A percentile compares a stretch with the other conserved stretches of the same genome.
phyloP scores from a whole-genome alignment of 176 grass and related monocot genomes.

The Urochloa ruziziensis region DNA sequence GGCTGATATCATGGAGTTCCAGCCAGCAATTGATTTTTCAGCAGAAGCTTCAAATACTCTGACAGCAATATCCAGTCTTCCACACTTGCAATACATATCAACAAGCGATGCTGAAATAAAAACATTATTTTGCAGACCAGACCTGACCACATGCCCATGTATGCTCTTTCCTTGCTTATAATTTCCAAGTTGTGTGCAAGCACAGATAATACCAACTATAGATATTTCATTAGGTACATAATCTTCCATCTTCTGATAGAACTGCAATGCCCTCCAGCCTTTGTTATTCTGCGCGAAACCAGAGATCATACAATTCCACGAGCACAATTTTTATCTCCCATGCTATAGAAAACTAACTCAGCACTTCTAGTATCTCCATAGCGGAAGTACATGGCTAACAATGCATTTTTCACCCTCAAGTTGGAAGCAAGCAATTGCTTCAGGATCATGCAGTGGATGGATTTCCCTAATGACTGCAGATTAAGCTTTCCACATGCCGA shows the following conservation, averaged over 20 bases:
- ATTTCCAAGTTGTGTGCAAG: conserved; percentile 62
- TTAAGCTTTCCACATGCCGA: conserved; percentile 70
- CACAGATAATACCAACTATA: conserved; percentile 55
- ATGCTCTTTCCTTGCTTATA: conserved; percentile 63
- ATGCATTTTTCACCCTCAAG: conserved; percentile 64
- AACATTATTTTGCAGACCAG: conserved; percentile 52
- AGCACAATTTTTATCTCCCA: conserved; percentile 62
- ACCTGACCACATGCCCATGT: conserved; percentile 60
- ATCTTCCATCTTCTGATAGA: conserved; percentile 58
- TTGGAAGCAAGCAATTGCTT: conserved; percentile 51
- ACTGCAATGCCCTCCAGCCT: conserved; percentile 59
- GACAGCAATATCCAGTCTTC: conserved; percentile 49
- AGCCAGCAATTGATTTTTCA: conserved; percentile 70
- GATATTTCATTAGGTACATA: conserved; percentile 59
- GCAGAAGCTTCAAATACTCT: conserved; percentile 54
- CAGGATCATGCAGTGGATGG: conserved; percentile 53
- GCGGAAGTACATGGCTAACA: conserved; percentile 75
- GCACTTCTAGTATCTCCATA: conserved; percentile 59
- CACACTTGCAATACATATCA: conserved; percentile 94
- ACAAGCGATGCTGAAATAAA: conserved; percentile 74
- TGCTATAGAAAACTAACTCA: conserved; percentile 48
- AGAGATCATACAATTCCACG: conserved; percentile 90
- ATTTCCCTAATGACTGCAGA: conserved; percentile 38
- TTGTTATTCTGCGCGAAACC: conserved; percentile 60
- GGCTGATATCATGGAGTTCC: conserved; percentile 94